Base-by-base conservation (phyloP, 352 stramenopile genomes). In the Pythium phragmitis region DNA sequence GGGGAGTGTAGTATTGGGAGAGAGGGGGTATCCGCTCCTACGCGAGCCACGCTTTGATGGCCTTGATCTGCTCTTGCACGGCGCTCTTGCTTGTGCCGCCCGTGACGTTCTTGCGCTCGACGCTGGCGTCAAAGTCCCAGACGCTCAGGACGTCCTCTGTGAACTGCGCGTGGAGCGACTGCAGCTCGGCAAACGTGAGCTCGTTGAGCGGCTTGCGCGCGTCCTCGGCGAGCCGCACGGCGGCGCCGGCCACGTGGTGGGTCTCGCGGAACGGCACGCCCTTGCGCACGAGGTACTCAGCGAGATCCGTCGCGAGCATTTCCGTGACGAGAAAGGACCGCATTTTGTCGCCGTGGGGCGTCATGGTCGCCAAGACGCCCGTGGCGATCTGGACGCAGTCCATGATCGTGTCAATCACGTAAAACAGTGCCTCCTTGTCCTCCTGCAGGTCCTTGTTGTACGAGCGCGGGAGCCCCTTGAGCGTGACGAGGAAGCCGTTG, bases 371-470 rank as follows among this genome's bases (percentile, higher is more conserved):
- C 54, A 99, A 82, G 26, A 99, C 97, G 45, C 97, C 97, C 7
- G 91, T 98, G 26, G 94, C 89, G 79, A 99, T 99, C 57, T 96
- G 93, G 34, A 99, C 75, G 70, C 95, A 99, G 84, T 99, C 97
- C 69, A 98, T 88, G 55, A 99, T 94, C 33, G 94, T 99, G 72
- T 98, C 94, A 37, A 99, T 92, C 7, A 96, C 91, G 80, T 99
- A 93, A 68, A 99, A 99, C 23, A 99, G 82, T 54, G 94, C 88
- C 48, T 98, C 92, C 86, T 99, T 99, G 81, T 99, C 97, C 80
- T 99, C 97, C 78, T 99, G 97, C 30, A 99, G 83, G 74, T 99
- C 97, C 85, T 99, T 99, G 84, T 99, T 99, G 91, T 99, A 99
- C 28, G 96, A 98, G 37, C 96, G 88, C 46, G 97, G 97, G 42